A percentile compares a stretch with the other conserved stretches of the same genome.
Conservation (phyloP, 352 stramenopile genomes). For the Nothophytophthora sp. region DNA sequence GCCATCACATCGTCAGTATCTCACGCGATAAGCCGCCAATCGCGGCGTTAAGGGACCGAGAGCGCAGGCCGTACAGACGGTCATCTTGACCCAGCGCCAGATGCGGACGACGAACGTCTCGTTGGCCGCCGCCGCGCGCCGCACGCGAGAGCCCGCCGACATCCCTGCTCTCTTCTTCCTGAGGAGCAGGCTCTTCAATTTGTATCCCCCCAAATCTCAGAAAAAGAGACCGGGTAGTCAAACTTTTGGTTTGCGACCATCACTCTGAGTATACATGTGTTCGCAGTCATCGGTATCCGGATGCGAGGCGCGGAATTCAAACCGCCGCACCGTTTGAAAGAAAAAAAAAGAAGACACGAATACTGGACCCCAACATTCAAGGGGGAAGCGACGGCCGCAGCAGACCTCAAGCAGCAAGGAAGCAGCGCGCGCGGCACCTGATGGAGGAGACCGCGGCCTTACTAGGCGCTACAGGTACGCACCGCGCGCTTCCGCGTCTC, state of each 20-base stretch:
- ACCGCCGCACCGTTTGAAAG: no score
- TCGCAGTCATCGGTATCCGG: slow-evolving; percentile 3
- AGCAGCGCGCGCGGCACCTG: neutral
- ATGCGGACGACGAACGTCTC: slow-evolving; percentile 53
- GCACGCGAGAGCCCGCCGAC: slow-evolving; percentile 56
- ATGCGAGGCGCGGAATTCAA: slow-evolving; percentile 14
- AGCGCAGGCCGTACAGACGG: slow-evolving; percentile 33
- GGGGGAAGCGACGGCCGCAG: no score
- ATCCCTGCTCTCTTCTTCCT: slow-evolving; percentile 20
- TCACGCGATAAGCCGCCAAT: neutral
- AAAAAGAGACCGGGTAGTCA: neutral
- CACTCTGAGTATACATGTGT: no score
- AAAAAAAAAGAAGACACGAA: no score
- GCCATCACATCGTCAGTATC: neutral
- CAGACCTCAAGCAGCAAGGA: neutral
- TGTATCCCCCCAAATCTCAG: no score
- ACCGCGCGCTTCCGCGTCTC: neutral
- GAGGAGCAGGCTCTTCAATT: slow-evolving; percentile 2
- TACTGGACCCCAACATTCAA: no score
- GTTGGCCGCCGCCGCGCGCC: slow-evolving; percentile 56
- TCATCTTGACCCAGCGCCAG: slow-evolving; percentile 75
- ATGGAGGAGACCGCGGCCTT: slow-evolving; percentile 65
- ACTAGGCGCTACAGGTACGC: slow-evolving; percentile 57
- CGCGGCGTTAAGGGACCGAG: no score
- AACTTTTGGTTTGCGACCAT: slow-evolving; percentile 5